Base-by-base conservation (phyloP, 805 yeast species). In the Priceomyces haplophilus region DNA sequence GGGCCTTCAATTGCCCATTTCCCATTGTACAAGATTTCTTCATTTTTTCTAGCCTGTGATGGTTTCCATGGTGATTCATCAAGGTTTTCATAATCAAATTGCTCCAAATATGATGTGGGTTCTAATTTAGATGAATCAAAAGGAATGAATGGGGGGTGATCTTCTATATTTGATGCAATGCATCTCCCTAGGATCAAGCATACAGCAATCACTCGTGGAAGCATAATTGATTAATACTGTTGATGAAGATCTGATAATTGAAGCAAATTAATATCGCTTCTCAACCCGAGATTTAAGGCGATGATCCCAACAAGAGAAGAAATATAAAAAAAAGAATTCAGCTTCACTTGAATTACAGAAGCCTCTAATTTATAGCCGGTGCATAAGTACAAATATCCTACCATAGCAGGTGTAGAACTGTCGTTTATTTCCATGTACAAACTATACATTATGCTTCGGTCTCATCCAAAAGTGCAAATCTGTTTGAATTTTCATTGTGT, bases 1-100 rank as follows among this genome's bases (percentile, higher is more conserved):
- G 67, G 48, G 1, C 85, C 61, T 58, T 81, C 86, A 33, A 89
- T 69, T 6, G 67, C 65, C 97, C 97, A 88, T 57, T 78, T 65
- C 16, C 96, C 97, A 24, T 61, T 73, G 56, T 85, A 88, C 2
- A 80, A 57, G 50, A 76, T 73, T 52, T 75, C 79, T 25, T 75
- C 80, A 42, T 72, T 75, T 49, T 72, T 75, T 49, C 59, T 65
- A 7, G 78, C 78, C 37, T 71, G 65, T 12, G 95, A 85, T n/a
- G 76, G 69, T 45, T 66, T 69, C 75, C 75, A 69, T 7, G 54
- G 56, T 3, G 72, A 62, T 11, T 48, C 31, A 2, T 46, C 46
- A 15, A 70, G 45, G 17, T 50, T 40, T 4, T 45, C 40, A 39
- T 58, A 56, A 19, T 47, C 50, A 50, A 86, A 86, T 52, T 83